Evolutionary conservation across 176 grass and related monocot genomes (phyloP).

Genomic region (Ensete ventricosum): DNA sequence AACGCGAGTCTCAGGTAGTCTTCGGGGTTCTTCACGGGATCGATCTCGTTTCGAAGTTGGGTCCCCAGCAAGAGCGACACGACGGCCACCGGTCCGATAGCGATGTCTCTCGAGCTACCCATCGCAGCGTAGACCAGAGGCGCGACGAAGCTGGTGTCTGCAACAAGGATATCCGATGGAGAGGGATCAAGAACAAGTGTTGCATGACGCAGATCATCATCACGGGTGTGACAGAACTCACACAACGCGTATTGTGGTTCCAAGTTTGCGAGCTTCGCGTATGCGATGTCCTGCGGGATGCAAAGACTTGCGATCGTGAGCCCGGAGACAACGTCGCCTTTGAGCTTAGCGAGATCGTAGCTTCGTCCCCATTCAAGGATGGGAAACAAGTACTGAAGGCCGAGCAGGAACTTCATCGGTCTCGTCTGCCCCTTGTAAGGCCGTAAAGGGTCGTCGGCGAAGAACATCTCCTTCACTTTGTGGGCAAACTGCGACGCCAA

Average conservation of each 20-base stretch:
- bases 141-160: constrained; percentile 16
- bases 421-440: constrained; percentile 11
- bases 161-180: neutral
- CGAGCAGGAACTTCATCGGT: neutral
- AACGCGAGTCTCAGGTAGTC: constrained; percentile 3
- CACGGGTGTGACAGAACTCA: neutral
- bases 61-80: constrained; percentile 10
- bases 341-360: constrained; percentile 6
- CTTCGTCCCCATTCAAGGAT: constrained; percentile 4
- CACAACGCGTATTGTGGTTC: constrained; percentile 4
- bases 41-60: neutral
- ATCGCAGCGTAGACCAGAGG: constrained; percentile 13
- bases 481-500: neutral
- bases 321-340: constrained; percentile 6
- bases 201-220: too few species aligned
- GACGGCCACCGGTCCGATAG: constrained; percentile 16
- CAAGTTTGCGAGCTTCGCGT: constrained; percentile 9
- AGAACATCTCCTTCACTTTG: constrained; percentile 3
- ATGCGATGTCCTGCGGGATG: constrained; percentile 20
- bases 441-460: constrained; percentile 12
- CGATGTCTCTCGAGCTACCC: constrained; percentile 18
- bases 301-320: constrained; percentile 16
- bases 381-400: constrained; percentile 11
- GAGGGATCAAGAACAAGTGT: neutral
- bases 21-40: constrained; percentile 6